A percentile compares a stretch with the other conserved stretches of the same genome.
phyloP scores from a whole-genome alignment of 306 rosid genomes.

The Dalbergia cochinchinensis region DNA sequence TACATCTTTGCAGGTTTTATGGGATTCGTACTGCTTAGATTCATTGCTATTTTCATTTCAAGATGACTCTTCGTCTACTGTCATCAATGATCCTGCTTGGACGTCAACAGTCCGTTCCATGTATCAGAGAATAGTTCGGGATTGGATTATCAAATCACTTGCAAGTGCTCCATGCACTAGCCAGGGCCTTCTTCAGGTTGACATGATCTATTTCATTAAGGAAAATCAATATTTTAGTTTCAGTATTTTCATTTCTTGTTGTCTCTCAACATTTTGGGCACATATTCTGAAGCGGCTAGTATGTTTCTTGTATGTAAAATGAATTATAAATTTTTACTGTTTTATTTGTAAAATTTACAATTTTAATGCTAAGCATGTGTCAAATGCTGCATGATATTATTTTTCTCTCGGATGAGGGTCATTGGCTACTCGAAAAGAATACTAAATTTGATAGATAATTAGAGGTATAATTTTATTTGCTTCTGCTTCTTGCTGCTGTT shows the following conservation, averaged over 20 bases:
- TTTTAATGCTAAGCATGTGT: constrained; percentile 18
- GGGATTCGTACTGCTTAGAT: constrained; percentile 93
- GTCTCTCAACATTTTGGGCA: background rate
- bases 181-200: constrained; percentile 99
- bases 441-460: background rate
- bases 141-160: constrained; percentile 92
- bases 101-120: constrained; percentile 80
- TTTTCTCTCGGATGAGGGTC: background rate
- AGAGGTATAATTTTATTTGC: constrained; percentile 7
- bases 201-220: constrained; percentile 43
- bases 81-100: constrained; percentile 95
- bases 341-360: constrained; percentile 19
- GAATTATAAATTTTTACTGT: background rate
- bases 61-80: constrained; percentile 74
- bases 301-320: constrained; percentile 35
- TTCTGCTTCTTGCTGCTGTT: constrained; percentile 27
- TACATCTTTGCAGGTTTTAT: constrained; percentile 78
- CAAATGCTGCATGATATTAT: constrained; percentile 5
- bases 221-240: constrained; percentile 15
- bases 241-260: constrained; percentile 17
- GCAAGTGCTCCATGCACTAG: constrained; percentile 96
- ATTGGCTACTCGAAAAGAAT: background rate
- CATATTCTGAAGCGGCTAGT: constrained; percentile 24
- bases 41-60: constrained; percentile 85
- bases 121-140: constrained; percentile 93